Percentiles rank a stretch among this genome's conserved stretches.
Evolutionary conservation across 2,329 filamentous ascomycete genomes (phyloP).

Genomic region (Alternaria arborescens): DNA sequence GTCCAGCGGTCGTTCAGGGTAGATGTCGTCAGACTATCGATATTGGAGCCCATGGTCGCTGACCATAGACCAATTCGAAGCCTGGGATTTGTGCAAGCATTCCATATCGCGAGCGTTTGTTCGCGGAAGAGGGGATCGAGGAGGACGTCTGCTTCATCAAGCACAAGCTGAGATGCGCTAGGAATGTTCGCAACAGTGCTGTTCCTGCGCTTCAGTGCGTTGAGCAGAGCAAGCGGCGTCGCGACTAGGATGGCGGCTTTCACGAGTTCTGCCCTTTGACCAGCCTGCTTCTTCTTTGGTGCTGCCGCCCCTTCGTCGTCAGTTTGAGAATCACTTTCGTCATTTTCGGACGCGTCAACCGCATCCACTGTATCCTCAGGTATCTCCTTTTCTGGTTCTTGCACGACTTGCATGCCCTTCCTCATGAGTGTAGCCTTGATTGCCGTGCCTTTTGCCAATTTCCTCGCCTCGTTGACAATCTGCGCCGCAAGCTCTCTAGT

Average conservation of each 20-base stretch:
- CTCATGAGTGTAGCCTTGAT: constrained; percentile 83
- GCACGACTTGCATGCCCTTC: constrained; percentile 77
- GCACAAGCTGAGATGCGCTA: constrained; percentile 75
- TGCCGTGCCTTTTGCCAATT: constrained; percentile 78
- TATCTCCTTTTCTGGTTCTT: constrained; percentile 53
- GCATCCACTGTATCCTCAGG: constrained; percentile 38
- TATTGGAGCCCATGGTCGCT: constrained; percentile 93
- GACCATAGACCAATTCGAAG: constrained; percentile 89
- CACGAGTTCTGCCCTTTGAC: constrained; percentile 61
- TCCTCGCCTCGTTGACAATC: constrained; percentile 76
- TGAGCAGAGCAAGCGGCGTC: constrained; percentile 79
- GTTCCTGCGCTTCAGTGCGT: constrained; percentile 67
- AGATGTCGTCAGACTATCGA: constrained; percentile 79
- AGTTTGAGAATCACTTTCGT: constrained; percentile 46
- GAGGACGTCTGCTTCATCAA: constrained; percentile 96
- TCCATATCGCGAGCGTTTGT: constrained; percentile 87
- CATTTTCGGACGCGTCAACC: constrained; percentile 52
- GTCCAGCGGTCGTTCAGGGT: constrained; percentile 58
- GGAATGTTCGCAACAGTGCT: constrained; percentile 64
- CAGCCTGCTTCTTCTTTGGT: constrained; percentile 45
- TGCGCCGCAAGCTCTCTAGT: constrained; percentile 61
- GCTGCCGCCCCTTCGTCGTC: constrained; percentile 49
- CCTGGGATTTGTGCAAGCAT: constrained; percentile 73
- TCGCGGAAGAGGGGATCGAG: constrained; percentile 90
- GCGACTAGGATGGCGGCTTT: constrained; percentile 83